Evolutionary conservation across 257 asterid species (phyloP).

Genomic region (Nyctanthes arbortristis): DNA sequence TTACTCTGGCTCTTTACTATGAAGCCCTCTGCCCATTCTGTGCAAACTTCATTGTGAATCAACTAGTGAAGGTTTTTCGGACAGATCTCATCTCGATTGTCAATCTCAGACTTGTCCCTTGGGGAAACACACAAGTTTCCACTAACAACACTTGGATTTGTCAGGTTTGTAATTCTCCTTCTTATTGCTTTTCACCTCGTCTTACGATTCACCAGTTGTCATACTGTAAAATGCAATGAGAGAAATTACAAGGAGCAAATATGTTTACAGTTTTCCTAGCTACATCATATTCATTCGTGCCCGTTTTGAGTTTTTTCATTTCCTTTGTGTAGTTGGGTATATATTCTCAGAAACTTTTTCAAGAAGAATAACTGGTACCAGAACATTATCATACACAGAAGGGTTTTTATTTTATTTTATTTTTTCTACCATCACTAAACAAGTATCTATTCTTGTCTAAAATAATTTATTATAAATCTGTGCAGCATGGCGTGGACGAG

Average conservation of each 20-base stretch:
- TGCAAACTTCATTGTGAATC: constrained; percentile 76
- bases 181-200: background rate
- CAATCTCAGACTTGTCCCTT: constrained; percentile 78
- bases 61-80: constrained; percentile 58
- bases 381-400: no score
- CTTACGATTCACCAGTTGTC: no score
- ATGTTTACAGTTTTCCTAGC: no score
- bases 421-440: no score
- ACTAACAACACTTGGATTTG: constrained; percentile 70
- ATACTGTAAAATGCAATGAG: no score
- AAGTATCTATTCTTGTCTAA: background rate
- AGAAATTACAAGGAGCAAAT: no score
- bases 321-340: no score
- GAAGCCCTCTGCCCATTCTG: constrained; percentile 91
- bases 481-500: constrained; percentile 92
- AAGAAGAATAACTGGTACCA: no score
- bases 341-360: no score
- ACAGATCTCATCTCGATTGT: constrained; percentile 72
- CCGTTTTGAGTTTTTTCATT: no score
- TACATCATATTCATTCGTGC: no score
- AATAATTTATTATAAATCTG: background rate
- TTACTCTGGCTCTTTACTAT: constrained; percentile 59
- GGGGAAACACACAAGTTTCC: constrained; percentile 84
- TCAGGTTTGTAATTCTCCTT: constrained; percentile 47
- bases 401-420: background rate